Conservation (phyloP, 441 rosid genomes). For the Gossypium aridum region DNA sequence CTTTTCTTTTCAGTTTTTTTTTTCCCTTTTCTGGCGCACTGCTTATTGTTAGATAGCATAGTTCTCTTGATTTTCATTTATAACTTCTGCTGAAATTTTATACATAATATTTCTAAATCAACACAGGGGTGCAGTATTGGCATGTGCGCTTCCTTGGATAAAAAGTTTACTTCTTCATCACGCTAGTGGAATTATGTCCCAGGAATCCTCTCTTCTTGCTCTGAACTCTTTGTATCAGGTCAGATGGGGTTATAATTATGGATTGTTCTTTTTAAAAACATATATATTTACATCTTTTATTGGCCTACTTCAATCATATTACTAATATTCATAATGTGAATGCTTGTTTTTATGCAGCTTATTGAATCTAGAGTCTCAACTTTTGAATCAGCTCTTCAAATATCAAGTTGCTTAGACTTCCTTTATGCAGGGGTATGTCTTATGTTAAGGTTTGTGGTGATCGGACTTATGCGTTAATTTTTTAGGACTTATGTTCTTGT, state of each 20-base stretch:
- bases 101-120: background rate
- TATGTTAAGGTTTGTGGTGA: background rate
- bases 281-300: background rate
- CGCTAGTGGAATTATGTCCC: constrained; percentile 79
- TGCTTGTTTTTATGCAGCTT: constrained; percentile 41
- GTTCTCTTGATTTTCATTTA: background rate
- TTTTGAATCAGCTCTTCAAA: constrained; percentile 57
- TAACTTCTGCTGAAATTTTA: background rate
- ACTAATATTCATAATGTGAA: background rate
- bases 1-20: too few species aligned
- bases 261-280: background rate
- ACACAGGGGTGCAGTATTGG: constrained; percentile 80
- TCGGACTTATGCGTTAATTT: background rate
- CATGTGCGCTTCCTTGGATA: constrained; percentile 85
- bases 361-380: constrained; percentile 73
- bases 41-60: background rate
- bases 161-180: constrained; percentile 74
- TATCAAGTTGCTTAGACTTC: constrained; percentile 69
- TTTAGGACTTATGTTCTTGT: background rate
- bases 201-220: constrained; percentile 67
- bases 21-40: background rate
- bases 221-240: constrained; percentile 89
- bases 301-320: background rate
- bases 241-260: constrained; percentile 11
- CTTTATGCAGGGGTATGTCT: constrained; percentile 35